Base-by-base conservation (phyloP, 2,329 filamentous ascomycete genomes). In the Fusarium nygamai region DNA sequence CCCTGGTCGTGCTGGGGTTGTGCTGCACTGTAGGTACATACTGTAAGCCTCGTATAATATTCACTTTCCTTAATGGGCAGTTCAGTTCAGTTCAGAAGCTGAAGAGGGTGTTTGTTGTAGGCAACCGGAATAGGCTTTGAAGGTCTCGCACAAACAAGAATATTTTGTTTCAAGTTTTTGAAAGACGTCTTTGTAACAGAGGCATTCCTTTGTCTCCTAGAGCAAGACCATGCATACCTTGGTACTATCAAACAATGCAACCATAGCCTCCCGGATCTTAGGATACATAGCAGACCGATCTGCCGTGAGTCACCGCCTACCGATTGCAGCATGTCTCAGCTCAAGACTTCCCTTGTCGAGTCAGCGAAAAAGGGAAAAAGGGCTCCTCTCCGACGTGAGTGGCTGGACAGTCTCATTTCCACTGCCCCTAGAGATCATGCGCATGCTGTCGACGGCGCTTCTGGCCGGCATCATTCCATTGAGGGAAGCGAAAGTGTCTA, bases 351-450 rank as follows among this genome's bases (percentile, higher is more conserved):
- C 39, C 36, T 38, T 33, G 46, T 56, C 36, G 59, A 72, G 69
- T 72, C 70, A 72, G 68, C n/a, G 29, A 61, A 41, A 57, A 61
- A 53, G 34, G 29, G 36, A 48, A 56, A 60, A 64, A 48, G 34
- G 24, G 29, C 24, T 58, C 34, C 29, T 66, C 68, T 51, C 41
- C 38, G 43, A 62, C 47, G 34, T 72, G 64, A 74, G 60, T 74
- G 72, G 71, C 60, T 54, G 36, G 50, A 33, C 29, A 56, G 47
- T 48, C 64, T 74, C 72, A 74, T 74, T 75, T 74, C 72, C 72
- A 60, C 51, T 39, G 60, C 50, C 64, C 46, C 71, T 46, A 64
- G 48, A 31, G 31, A 63, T 58, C 67, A 69, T 69, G 65, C 67
- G 41, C 67, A 38, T 31, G 61, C 61, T 44, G 41, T 51, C 22